Percentiles rank a stretch among this genome's conserved stretches.
phyloP scores from a whole-genome alignment of 768 basidiomycete genomes.

The Boletus tylopilopsis region DNA sequence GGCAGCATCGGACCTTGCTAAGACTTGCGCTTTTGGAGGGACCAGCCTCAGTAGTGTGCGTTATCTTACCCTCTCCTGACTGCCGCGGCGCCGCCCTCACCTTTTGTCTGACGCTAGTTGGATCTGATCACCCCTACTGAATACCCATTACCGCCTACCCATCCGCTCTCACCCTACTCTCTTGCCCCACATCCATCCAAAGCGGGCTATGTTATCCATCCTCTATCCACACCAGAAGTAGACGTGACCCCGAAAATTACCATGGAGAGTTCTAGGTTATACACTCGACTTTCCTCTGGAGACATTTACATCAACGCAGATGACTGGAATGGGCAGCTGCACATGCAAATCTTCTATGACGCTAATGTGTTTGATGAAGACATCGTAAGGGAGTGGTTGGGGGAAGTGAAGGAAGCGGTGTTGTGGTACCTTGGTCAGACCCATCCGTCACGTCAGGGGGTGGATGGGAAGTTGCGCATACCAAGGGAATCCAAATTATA shows the following conservation, averaged over 20 bases:
- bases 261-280: conserved; percentile 3
- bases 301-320: conserved; percentile 43
- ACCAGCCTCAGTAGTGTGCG: conserved; percentile 30
- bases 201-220: conserved; percentile 4
- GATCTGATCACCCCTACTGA: conserved; percentile 33
- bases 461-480: too few species aligned
- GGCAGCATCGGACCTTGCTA: conserved; percentile 1
- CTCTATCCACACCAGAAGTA: neutral
- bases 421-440: conserved; percentile 29
- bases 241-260: conserved; percentile 8
- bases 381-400: conserved; percentile 44
- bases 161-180: conserved; percentile 22
- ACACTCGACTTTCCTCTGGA: conserved; percentile 41
- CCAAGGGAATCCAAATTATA: too few species aligned
- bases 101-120: conserved; percentile 20
- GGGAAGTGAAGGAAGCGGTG: conserved; percentile 38
- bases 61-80: neutral
- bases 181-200: conserved; percentile 10
- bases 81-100: neutral
- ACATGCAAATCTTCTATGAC: conserved; percentile 38
- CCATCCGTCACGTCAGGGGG: neutral
- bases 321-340: conserved; percentile 32
- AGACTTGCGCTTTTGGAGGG: conserved; percentile 14
- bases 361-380: conserved; percentile 42
- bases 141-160: conserved; percentile 31